Conservation (phyloP, 371 early-diverging fungal genomes). For the Funneliformis caledonium region DNA sequence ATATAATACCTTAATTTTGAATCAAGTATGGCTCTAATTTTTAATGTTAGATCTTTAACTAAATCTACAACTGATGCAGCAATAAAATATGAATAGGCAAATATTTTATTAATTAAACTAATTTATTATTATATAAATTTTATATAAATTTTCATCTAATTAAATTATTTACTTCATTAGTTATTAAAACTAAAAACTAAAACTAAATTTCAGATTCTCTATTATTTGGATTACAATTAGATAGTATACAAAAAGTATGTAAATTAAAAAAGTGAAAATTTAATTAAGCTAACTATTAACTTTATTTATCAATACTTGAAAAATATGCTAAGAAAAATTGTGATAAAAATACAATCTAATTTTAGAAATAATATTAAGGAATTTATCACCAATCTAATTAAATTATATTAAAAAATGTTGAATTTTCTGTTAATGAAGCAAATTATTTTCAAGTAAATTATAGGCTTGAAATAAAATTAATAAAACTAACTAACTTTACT, state of each 20-base stretch:
- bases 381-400: not conserved
- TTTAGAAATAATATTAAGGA: not conserved
- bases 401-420: not conserved
- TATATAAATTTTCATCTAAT: not conserved
- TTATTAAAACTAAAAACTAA: not conserved
- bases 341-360: not conserved
- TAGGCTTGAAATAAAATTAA: not conserved
- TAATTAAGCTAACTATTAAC: not conserved
- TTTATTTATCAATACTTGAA: not conserved
- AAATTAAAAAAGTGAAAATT: not conserved
- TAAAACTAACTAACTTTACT: not conserved
- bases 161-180: not conserved
- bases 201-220: not conserved
- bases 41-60: not conserved
- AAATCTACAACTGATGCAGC: not conserved
- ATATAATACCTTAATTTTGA: not conserved
- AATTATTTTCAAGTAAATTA: not conserved
- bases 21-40: conserved; percentile 2
- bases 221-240: conserved; percentile 14
- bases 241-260: not conserved
- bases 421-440: not conserved
- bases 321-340: not conserved
- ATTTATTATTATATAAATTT: not conserved
- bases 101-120: not conserved
- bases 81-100: not conserved